Evolutionary conservation across 1,139 yeast genomes (phyloP).

Genomic region (Pichia sp.): DNA sequence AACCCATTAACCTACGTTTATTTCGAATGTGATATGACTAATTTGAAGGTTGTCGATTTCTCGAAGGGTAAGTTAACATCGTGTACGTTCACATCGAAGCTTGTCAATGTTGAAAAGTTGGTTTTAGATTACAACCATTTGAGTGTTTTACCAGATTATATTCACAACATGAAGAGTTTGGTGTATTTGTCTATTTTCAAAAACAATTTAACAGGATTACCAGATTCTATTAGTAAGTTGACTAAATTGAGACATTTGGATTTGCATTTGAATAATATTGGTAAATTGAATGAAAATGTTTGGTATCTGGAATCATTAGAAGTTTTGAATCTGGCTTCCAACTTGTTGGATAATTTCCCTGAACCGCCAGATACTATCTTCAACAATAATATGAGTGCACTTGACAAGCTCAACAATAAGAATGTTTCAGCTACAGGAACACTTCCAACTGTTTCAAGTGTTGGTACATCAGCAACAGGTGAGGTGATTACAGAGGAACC

Average conservation of each 20-base stretch:
- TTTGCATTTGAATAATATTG: constrained; percentile 82
- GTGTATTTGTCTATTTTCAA: constrained; percentile 68
- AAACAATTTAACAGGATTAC: constrained; percentile 75
- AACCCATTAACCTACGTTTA: constrained; percentile 55
- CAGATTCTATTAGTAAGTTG: constrained; percentile 62
- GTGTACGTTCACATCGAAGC: constrained; percentile 62
- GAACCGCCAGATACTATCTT: constrained; percentile 41
- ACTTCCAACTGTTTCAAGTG: not conserved
- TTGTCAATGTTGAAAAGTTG: constrained; percentile 70
- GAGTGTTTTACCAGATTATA: constrained; percentile 69
- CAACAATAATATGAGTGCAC: not conserved
- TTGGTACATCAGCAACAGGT: not conserved
- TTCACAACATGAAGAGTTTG: constrained; percentile 58
- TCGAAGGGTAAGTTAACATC: constrained; percentile 81
- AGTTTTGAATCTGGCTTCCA: constrained; percentile 75
- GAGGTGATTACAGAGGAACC: not conserved
- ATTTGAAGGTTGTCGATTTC: constrained; percentile 70
- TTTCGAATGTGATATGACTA: constrained; percentile 52
- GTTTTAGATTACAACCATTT: constrained; percentile 82
- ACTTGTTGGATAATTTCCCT: constrained; percentile 67
- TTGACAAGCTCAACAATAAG: constrained; percentile 9
- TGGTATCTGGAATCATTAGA: constrained; percentile 63
- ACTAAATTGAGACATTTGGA: constrained; percentile 67
- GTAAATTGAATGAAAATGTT: constrained; percentile 63
- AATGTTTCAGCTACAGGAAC: not conserved